Base-by-base conservation (phyloP, 139 green algal genomes). In the Chlamydomonas sphaeroides region DNA sequence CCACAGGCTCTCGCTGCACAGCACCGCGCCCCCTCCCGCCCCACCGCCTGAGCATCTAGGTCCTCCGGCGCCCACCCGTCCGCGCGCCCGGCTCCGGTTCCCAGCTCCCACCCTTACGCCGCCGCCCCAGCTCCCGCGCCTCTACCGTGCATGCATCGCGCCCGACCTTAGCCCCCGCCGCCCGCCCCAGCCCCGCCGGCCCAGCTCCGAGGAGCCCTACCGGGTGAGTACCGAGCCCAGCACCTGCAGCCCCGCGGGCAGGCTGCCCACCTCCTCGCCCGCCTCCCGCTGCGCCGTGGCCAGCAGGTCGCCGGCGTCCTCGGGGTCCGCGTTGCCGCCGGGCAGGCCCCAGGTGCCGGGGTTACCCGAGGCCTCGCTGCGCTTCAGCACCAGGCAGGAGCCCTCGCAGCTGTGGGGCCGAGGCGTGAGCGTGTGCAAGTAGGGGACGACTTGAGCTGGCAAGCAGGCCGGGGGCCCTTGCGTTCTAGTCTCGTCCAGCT, bases 271-370 rank as follows among this genome's bases (percentile, higher is more conserved):
- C 77, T 94, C 83, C 63, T 91, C 86, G 17, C 88, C n/a, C 14
- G 78, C 82, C 35, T 93, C 90, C 35, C 89, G 83, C 71, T 86
- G 61, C 1, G 94, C 94, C 33, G 92, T 95, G 1, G 51, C 83
- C 36, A 94, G 68, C 61, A 97, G 73, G n/a, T 89, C 38, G 0
- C 65, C 59, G 2, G 57, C 48, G 56, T 96, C 94, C 23, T 51
- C 79, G 7, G 42, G 3, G 23, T 97, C 93, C 10, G 83, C 77
- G 61, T 97, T 97, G 63, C 94, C 94, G 6, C 94, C 94, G 35
- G 94, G 94, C 33, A 97, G 72, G 17, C 92, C 93, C 91, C 90
- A 95, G 1, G 84, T 94, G 61, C 75, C 75, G 5, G 75, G 62
- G 28, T 89, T 82, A 63, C 88, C 80, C 73, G 95, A 95, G 86